Evolutionary conservation across 2,329 filamentous ascomycete species (phyloP).

Genomic region (Thelonectria rubi): DNA sequence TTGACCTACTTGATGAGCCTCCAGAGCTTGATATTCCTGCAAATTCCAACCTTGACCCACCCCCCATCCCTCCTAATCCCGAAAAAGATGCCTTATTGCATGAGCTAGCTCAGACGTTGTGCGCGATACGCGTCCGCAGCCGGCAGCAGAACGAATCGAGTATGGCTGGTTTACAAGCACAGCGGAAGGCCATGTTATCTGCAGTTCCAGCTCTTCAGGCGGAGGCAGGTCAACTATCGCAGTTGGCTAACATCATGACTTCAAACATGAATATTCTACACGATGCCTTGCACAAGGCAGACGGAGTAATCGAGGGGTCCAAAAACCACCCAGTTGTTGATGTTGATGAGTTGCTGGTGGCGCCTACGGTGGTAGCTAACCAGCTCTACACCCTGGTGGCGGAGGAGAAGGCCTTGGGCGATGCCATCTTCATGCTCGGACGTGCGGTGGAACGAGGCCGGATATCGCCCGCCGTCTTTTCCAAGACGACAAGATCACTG

Average conservation of each 20-base stretch:
- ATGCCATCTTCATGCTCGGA: slow-evolving; percentile 85
- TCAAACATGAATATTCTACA: slow-evolving; percentile 83
- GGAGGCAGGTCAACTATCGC: slow-evolving; percentile 76
- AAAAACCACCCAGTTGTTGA: slow-evolving; percentile 73
- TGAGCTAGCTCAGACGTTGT: slow-evolving; percentile 76
- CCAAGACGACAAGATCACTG: slow-evolving; percentile 77
- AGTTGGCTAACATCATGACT: slow-evolving; percentile 74
- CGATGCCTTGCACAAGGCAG: slow-evolving; percentile 79
- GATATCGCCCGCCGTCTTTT: slow-evolving; percentile 76
- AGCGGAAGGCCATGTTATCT: slow-evolving; percentile 78
- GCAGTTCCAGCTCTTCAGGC: slow-evolving; percentile 75
- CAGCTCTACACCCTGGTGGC: slow-evolving; percentile 91
- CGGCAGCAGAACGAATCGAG: slow-evolving; percentile 78
- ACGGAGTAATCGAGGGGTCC: slow-evolving; percentile 79
- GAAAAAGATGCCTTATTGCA: slow-evolving; percentile 89
- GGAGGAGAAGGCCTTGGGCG: slow-evolving; percentile 86
- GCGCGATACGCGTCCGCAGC: slow-evolving; percentile 73
- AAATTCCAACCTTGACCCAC: slow-evolving; percentile 67
- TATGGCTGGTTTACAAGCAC: slow-evolving; percentile 78
- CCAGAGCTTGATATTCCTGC: slow-evolving; percentile 61
- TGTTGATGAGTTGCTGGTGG: slow-evolving; percentile 92
- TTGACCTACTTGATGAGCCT: slow-evolving; percentile 66
- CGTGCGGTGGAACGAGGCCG: slow-evolving; percentile 77
- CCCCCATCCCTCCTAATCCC: slow-evolving; percentile 93
- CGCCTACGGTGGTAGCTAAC: slow-evolving; percentile 89